Evolutionary conservation across 2,329 filamentous ascomycete species (phyloP), one percentile per base, ranked within the genome.

Genomic region (Sclerotinia trifoliorum): DNA sequence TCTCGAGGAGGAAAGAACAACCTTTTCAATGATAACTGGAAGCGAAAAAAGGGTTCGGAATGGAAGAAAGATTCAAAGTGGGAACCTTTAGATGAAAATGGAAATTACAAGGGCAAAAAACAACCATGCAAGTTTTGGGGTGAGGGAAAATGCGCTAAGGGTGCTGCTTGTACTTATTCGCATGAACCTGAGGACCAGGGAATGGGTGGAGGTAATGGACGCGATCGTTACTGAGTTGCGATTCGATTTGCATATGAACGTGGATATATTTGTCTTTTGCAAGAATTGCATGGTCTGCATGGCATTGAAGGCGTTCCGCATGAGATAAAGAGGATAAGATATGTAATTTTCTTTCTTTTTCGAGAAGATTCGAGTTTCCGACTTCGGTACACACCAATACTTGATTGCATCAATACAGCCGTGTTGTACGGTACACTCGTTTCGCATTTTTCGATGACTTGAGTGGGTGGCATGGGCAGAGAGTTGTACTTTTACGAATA

Each of bases 151-250:
- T 92, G 90, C 79, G 86, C 86, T 8, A 89, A 91, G 76, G 90
- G 90, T 29, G 88, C 90, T 48, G 87, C 88, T 74, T 92, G 90
- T 80, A 92, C 90, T 2, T 93, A 90, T 78, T 84, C 89, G 67
- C 90, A 93, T 75, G 88, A 91, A 17, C 60, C 60, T 19, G 60
- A 62, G 3, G 60, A 62, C 42, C 60, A 62, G 32, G 60, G 60
- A 17, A 51, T 39, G 54, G 21, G 32, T 39, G 54, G 54, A 39
- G 54, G 32, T 42, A 42, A 42, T 55, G 52, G 52, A 55, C 52
- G 58, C 10, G 60, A 51, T 51, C 60, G 60, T 24, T 62, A 62
- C 26, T 62, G 15, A 62, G 58, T 39, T 17, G 11, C 15, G 13
- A 35, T 49, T 6, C 2, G 19, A 42, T 42, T 13, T 42, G 21